Evolutionary conservation across 177 flowering plant genomes (phyloP).

Genomic region (Tripterygium wilfordii): DNA sequence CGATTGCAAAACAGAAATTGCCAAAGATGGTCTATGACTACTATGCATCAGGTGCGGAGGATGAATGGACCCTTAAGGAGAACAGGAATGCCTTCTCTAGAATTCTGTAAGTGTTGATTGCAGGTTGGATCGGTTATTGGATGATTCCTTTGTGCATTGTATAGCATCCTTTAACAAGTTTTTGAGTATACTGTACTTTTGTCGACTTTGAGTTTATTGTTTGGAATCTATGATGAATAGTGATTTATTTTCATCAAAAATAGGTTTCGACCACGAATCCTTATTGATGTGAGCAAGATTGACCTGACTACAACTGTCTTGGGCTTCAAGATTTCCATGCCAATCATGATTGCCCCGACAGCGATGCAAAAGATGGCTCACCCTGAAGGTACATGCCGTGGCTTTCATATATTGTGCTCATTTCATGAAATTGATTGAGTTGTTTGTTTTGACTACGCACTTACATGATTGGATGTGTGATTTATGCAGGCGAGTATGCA

Average conservation of each 20-base stretch:
- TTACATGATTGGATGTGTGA: not conserved
- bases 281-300: slow-evolving; percentile 77
- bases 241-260: slow-evolving; percentile 4
- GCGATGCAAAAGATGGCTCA: slow-evolving; percentile 98
- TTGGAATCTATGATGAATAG: not conserved
- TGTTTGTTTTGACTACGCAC: no score
- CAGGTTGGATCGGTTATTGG: no score
- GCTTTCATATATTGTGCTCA: not conserved
- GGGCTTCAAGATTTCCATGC: slow-evolving; percentile 84
- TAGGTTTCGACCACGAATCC: slow-evolving; percentile 89
- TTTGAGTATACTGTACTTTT: no score
- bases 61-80: slow-evolving; percentile 87
- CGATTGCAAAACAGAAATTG: slow-evolving; percentile 80
- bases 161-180: no score
- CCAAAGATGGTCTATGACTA: slow-evolving; percentile 95
- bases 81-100: slow-evolving; percentile 79
- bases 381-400: slow-evolving; percentile 57
- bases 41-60: slow-evolving; percentile 99
- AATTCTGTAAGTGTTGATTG: slow-evolving; percentile 55
- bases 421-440: no score
- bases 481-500: slow-evolving; percentile 80
- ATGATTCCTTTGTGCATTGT: no score
- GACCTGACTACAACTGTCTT: slow-evolving; percentile 68
- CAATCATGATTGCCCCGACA: slow-evolving; percentile 92
- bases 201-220: no score